A percentile compares a stretch with the other conserved stretches of the same genome.
Conservation (phyloP, 345 rosid genomes). For the Streptanthus diversifolius region DNA sequence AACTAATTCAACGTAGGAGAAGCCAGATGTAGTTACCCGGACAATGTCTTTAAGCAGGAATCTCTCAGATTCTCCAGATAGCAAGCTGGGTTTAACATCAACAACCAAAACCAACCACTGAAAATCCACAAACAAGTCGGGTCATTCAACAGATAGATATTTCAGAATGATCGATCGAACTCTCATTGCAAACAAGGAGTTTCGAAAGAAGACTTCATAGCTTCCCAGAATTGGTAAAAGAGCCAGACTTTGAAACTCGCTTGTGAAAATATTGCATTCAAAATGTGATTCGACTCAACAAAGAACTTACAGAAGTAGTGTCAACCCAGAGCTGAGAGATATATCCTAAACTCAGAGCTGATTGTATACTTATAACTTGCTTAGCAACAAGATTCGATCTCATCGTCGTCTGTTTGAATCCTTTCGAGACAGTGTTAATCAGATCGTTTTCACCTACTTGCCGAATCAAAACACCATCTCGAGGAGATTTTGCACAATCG, state of each 20-base stretch:
- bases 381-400: slow-evolving; percentile 76
- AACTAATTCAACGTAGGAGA: not conserved
- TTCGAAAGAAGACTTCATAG: not conserved
- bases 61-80: slow-evolving; percentile 82
- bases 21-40: slow-evolving; percentile 43
- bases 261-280: not conserved
- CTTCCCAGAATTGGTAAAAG: not conserved
- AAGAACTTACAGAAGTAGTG: slow-evolving; percentile 48
- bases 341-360: slow-evolving; percentile 77
- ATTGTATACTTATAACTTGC: slow-evolving; percentile 71
- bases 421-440: slow-evolving; percentile 25
- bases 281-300: not conserved
- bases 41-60: slow-evolving; percentile 57
- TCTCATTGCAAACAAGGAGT: not conserved
- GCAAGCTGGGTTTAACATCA: slow-evolving; percentile 77
- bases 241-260: not conserved
- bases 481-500: not conserved
- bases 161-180: not conserved
- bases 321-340: slow-evolving; percentile 90
- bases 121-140: not conserved
- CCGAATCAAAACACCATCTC: slow-evolving; percentile 32
- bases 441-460: not conserved
- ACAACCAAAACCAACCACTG: slow-evolving; percentile 74
- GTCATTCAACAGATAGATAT: not conserved
- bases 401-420: slow-evolving; percentile 44